Evolutionary conservation across 2,329 filamentous ascomycete species (phyloP), one percentile per base, ranked within the genome.

Genomic region (Periconia digitata): DNA sequence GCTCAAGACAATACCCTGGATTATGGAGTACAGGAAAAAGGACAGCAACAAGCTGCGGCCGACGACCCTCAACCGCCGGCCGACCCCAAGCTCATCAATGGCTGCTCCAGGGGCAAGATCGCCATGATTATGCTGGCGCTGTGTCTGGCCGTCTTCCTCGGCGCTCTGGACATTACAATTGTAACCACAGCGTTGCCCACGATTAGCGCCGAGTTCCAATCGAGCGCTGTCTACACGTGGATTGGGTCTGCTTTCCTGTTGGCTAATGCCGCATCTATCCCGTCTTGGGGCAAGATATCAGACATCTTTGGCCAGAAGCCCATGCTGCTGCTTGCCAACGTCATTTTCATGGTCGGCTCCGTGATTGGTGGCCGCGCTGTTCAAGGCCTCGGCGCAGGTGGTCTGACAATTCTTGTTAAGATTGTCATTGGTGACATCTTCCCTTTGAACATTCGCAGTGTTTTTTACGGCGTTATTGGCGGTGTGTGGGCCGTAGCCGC

Each of bases 131-230:
- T n/a, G n/a, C n/a, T n/a, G n/a, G n/a, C n/a, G n/a, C n/a, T n/a
- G n/a, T n/a, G n/a, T n/a, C n/a, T n/a, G n/a, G n/a, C n/a, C n/a
- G n/a, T n/a, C n/a, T n/a, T n/a, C n/a, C n/a, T n/a, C n/a, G n/a
- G n/a, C n/a, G n/a, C n/a, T n/a, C n/a, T n/a, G n/a, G n/a, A n/a
- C n/a, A n/a, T n/a, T 32, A 32, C 27, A n/a, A 85, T 85, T 53
- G 75, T 85, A 44, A 81, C 83, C 0, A 85, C 83, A 3, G 81
- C 83, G 2, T 70, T 85, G 0, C 83, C 83, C 0, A 84, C 81
- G 1, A 85, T 85, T 43, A 74, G 76, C n/a, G 73, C 76, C 51
- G 68, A 79, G 24, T 80, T 83, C 57, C 66, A 78, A 16, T 78
- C 76, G 5, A 69, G 73, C 5, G 63, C 72, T 13, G 78, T 76